Conservation (phyloP, 371 early-diverging fungal species). For the Mortierella sp. region DNA sequence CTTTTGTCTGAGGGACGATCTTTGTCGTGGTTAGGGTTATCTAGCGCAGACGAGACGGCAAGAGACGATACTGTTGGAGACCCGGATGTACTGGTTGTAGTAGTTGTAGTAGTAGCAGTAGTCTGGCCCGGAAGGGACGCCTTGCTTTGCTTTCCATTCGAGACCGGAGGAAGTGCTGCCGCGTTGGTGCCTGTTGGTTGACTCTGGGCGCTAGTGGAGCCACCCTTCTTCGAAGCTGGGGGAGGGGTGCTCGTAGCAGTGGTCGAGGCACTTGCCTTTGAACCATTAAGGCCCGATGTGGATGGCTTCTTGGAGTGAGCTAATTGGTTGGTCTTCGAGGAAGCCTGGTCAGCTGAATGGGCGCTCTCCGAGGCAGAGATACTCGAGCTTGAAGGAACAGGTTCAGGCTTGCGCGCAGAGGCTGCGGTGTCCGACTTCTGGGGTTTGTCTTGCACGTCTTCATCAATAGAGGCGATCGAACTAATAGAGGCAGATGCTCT, state of each 20-base stretch:
- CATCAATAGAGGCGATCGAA: conserved; percentile 20
- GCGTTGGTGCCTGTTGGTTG: background rate
- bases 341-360: background rate
- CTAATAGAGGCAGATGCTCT: conserved; percentile 15
- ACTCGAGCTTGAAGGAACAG: background rate
- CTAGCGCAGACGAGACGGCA: conserved; percentile 1
- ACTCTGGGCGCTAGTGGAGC: background rate
- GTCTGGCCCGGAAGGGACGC: background rate
- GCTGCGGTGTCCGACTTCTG: too few species aligned
- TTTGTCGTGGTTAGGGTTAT: background rate
- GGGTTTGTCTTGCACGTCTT: conserved; percentile 8
- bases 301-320: conserved; percentile 8
- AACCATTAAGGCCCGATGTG: background rate
- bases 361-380: background rate
- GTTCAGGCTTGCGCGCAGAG: too few species aligned
- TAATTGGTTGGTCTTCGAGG: background rate
- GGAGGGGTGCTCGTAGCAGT: background rate
- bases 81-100: background rate
- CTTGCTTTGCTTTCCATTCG: background rate
- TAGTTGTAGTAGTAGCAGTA: background rate
- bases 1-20: background rate
- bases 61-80: conserved; percentile 21
- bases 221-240: background rate
- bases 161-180: conserved; percentile 15
- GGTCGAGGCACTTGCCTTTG: conserved; percentile 7